Conservation (phyloP, 495 filamentous ascomycete species). For the Xylaria cubensis region DNA sequence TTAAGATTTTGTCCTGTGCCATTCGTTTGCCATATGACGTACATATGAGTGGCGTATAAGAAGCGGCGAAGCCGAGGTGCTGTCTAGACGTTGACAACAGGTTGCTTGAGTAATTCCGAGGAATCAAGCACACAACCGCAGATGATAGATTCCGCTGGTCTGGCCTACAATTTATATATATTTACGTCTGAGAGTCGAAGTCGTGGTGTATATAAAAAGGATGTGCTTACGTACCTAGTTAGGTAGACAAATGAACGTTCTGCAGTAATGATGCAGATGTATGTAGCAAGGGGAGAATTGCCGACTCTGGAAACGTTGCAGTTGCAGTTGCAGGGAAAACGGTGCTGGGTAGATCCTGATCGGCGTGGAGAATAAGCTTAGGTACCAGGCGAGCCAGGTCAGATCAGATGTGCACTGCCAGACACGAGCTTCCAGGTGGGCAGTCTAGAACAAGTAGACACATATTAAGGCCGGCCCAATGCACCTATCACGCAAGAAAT, state of each 20-base stretch:
- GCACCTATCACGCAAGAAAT: background rate
- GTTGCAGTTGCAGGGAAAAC: conserved; percentile 36
- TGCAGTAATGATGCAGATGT: conserved; percentile 27
- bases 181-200: background rate
- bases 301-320: conserved; percentile 45
- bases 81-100: background rate
- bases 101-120: background rate
- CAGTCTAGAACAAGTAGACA: conserved; percentile 13
- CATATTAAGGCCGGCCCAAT: background rate
- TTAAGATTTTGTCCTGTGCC: conserved; percentile 4
- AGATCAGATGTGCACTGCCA: conserved; percentile 13
- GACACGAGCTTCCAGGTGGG: background rate
- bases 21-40: conserved; percentile 20
- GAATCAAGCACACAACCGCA: background rate
- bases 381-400: conserved; percentile 21
- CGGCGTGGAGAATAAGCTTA: conserved; percentile 21
- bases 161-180: conserved; percentile 3
- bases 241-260: background rate
- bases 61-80: background rate
- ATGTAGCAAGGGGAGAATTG: conserved; percentile 35
- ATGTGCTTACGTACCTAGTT: conserved; percentile 1
- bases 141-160: background rate
- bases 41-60: conserved; percentile 7
- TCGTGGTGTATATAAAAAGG: background rate
- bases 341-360: conserved; percentile 23